A percentile compares a stretch with the other conserved stretches of the same genome.
These are phyloP conservation scores for Aspergillus ochraceoroseus DNA, from an alignment of 2,329 filamentous ascomycete genomes.

Conservation along the genomic window DNA sequence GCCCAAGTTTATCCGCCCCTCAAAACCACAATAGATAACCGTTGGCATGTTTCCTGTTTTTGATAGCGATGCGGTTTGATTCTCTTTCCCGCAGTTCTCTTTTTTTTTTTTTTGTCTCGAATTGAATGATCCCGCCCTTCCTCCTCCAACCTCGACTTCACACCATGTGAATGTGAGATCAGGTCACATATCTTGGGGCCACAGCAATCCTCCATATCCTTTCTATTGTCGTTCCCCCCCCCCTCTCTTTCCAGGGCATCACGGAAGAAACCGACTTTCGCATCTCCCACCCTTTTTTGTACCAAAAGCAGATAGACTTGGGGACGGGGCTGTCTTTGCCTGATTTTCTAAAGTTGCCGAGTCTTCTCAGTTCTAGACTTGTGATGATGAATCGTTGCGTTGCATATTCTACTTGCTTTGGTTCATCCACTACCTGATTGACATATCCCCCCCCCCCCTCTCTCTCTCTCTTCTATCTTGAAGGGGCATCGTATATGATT, in stretches of 20 bases:
- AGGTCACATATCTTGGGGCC: too few species aligned
- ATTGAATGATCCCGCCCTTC: conserved; percentile 12
- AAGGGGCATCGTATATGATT: conserved; percentile 6
- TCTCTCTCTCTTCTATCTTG: not conserved
- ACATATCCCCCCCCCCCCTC: too few species aligned
- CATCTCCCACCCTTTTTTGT: conserved; percentile 12
- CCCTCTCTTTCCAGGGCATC: too few species aligned
- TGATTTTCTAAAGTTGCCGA: conserved; percentile 12
- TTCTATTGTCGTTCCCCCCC: too few species aligned
- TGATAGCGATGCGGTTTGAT: conserved; percentile 24
- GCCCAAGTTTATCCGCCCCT: conserved; percentile 34
- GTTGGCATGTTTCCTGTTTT: conserved; percentile 23
- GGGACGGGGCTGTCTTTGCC: conserved; percentile 10
- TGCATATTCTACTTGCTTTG: too few species aligned
- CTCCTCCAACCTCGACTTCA: conserved; percentile 8
- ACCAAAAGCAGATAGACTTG: conserved; percentile 24
- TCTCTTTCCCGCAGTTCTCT: conserved; percentile 15
- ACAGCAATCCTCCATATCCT: too few species aligned
- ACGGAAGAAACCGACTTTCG: not conserved
- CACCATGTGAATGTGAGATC: too few species aligned
- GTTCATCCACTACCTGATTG: too few species aligned
- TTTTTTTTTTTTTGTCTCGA: conserved; percentile 16
- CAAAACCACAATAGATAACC: conserved; percentile 26
- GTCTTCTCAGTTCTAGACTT: conserved; percentile 3
- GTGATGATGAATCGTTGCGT: conserved; percentile 4